Percentiles rank a stretch among this genome's conserved stretches.
phyloP scores from a whole-genome alignment of 768 basidiomycete species.

The Mycena alexandri region DNA sequence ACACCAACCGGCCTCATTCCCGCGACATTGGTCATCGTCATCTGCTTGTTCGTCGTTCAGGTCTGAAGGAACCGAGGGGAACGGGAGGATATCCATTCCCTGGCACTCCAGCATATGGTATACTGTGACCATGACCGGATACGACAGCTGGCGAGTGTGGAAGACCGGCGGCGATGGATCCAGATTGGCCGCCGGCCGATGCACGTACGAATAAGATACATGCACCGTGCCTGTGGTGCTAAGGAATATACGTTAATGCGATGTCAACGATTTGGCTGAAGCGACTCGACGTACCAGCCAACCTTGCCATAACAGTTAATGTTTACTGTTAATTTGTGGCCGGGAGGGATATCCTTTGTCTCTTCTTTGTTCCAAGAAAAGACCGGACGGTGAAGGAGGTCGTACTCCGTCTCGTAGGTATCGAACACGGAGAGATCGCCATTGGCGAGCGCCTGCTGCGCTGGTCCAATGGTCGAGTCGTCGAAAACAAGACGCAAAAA shows the following conservation, averaged over 20 bases:
- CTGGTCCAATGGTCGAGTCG: constrained; percentile 86
- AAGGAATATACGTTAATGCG: constrained; percentile 31
- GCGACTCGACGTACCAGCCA: constrained; percentile 80
- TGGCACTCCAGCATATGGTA: constrained; percentile 95
- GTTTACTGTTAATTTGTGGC: constrained; percentile 75
- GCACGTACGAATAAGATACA: constrained; percentile 84
- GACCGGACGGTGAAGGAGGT: constrained; percentile 80
- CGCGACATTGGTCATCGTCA: constrained; percentile 46
- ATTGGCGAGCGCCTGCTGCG: constrained; percentile 82
- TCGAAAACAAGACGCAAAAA: constrained; percentile 90
- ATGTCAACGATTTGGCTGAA: neutral
- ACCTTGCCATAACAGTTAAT: constrained; percentile 90
- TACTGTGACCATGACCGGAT: constrained; percentile 93
- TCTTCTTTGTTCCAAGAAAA: constrained; percentile 81
- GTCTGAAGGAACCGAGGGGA: constrained; percentile 52
- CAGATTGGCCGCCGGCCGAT: constrained; percentile 53
- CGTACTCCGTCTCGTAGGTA: constrained; percentile 91
- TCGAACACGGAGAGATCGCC: constrained; percentile 86
- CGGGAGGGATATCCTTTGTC: constrained; percentile 68
- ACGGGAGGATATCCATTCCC: constrained; percentile 83
- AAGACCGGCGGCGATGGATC: constrained; percentile 66
- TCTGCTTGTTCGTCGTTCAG: constrained; percentile 40
- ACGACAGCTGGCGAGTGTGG: constrained; percentile 87
- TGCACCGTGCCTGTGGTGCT: constrained; percentile 86
- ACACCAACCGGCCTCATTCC: constrained; percentile 79